phyloP scores from a whole-genome alignment of 345 rosid species.

The Moricandia arvensis region DNA sequence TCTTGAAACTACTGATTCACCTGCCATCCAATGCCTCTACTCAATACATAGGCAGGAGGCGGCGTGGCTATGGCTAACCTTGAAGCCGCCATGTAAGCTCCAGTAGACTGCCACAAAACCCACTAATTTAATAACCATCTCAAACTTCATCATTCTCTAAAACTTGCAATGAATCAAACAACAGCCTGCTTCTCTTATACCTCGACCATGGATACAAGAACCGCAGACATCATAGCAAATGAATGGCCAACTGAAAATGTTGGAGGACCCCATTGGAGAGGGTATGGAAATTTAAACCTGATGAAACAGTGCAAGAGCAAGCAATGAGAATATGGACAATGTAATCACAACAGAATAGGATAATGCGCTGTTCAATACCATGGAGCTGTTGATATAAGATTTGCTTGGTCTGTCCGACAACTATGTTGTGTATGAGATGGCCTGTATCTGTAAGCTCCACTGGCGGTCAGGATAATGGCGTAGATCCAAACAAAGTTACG shows the following conservation, averaged over 20 bases:
- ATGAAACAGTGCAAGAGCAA: not conserved
- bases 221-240: slow-evolving; percentile 94
- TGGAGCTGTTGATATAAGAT: slow-evolving; percentile 85
- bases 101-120: slow-evolving; percentile 66
- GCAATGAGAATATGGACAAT: not conserved
- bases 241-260: slow-evolving; percentile 92
- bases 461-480: slow-evolving; percentile 76
- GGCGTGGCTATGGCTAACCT: slow-evolving; percentile 97
- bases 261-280: slow-evolving; percentile 99
- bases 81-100: slow-evolving; percentile 94
- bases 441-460: slow-evolving; percentile 81
- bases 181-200: slow-evolving; percentile 36
- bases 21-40: slow-evolving; percentile 99
- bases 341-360: not conserved
- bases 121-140: not conserved
- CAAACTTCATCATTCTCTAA: not conserved
- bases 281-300: slow-evolving; percentile 95
- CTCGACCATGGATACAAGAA: slow-evolving; percentile 94
- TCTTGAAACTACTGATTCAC: slow-evolving; percentile 36
- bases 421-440: slow-evolving; percentile 56
- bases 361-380: slow-evolving; percentile 49
- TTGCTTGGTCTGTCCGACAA: slow-evolving; percentile 81
- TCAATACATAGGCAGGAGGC: slow-evolving; percentile 93
- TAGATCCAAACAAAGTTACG: slow-evolving; percentile 74
- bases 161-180: not conserved